A percentile compares a stretch with the other conserved stretches of the same genome.
phyloP scores from a whole-genome alignment of 495 filamentous ascomycete species.

The Immersiella caudata region DNA sequence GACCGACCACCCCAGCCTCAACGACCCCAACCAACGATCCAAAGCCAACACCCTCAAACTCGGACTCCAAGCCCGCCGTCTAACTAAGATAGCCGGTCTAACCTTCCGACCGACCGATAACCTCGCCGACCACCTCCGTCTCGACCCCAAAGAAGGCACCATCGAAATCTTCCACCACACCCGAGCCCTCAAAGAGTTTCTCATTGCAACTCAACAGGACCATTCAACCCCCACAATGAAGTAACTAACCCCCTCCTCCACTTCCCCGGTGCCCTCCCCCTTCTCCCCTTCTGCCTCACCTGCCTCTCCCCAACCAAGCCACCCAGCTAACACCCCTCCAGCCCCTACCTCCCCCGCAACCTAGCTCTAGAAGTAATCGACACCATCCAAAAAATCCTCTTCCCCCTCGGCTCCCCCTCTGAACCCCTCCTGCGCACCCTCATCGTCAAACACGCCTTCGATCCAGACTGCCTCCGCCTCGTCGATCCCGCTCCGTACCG shows the following conservation, averaged over 20 bases:
- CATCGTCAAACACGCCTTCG: background rate
- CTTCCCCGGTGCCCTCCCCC: no score
- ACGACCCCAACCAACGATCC: background rate
- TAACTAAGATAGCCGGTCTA: background rate
- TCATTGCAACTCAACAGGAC: background rate
- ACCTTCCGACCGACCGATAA: background rate
- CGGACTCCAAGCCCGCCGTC: background rate
- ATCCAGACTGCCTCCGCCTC: background rate
- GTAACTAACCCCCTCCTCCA: no score
- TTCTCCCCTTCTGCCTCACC: no score
- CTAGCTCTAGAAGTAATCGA: background rate
- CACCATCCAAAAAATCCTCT: background rate
- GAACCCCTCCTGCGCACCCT: background rate
- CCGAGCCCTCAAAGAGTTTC: background rate
- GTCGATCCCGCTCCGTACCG: background rate
- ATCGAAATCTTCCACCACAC: slow-evolving; percentile 3
- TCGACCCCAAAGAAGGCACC: background rate
- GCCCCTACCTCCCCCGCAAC: background rate
- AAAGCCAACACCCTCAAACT: background rate
- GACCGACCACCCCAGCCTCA: background rate
- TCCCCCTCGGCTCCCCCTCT: background rate
- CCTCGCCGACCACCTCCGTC: slow-evolving; percentile 2
- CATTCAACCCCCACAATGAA: no score
- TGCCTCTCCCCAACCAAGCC: no score
- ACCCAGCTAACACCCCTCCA: no score